Conservation (phyloP, 805 yeast species). For the Scheffersomyces lignosus region DNA sequence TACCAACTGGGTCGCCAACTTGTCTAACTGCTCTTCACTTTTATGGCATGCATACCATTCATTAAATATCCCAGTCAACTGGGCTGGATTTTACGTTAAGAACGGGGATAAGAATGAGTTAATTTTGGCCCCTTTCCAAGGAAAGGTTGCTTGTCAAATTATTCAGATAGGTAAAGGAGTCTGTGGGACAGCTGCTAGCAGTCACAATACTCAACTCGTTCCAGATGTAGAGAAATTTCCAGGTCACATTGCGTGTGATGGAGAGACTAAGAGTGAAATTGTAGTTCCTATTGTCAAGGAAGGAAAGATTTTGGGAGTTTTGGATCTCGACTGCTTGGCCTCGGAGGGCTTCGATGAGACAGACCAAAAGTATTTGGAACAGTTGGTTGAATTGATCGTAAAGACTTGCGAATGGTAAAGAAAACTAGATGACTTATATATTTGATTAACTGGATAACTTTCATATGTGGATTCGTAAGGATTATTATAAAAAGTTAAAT, state of each 20-base stretch:
- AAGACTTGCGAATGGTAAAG: slow-evolving; percentile 51
- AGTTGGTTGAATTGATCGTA: slow-evolving; percentile 53
- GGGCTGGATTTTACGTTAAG: slow-evolving; percentile 89
- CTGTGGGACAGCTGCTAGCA: slow-evolving; percentile 80
- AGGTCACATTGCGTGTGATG: slow-evolving; percentile 97
- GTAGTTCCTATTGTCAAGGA: slow-evolving; percentile 68
- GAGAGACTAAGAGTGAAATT: slow-evolving; percentile 88
- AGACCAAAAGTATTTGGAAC: slow-evolving; percentile 62
- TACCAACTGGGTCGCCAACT: slow-evolving; percentile 83
- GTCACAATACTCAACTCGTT: slow-evolving; percentile 67
- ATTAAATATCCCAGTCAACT: slow-evolving; percentile 60
- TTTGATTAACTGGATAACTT: no score
- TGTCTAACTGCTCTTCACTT: slow-evolving; percentile 82
- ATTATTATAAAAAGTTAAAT: no score
- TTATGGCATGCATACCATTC: slow-evolving; percentile 86
- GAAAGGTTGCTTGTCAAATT: slow-evolving; percentile 92
- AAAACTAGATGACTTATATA: no score
- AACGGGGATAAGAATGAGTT: slow-evolving; percentile 46
- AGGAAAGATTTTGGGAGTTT: slow-evolving; percentile 61
- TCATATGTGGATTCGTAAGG: no score
- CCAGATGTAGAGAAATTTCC: slow-evolving; percentile 76
- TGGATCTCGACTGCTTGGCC: slow-evolving; percentile 80
- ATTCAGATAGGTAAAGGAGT: slow-evolving; percentile 83
- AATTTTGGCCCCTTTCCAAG: slow-evolving; percentile 90
- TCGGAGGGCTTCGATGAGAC: slow-evolving; percentile 63